Base-by-base conservation (phyloP, 2,329 filamentous ascomycete species). In the Davidsoniella eucalypti region DNA sequence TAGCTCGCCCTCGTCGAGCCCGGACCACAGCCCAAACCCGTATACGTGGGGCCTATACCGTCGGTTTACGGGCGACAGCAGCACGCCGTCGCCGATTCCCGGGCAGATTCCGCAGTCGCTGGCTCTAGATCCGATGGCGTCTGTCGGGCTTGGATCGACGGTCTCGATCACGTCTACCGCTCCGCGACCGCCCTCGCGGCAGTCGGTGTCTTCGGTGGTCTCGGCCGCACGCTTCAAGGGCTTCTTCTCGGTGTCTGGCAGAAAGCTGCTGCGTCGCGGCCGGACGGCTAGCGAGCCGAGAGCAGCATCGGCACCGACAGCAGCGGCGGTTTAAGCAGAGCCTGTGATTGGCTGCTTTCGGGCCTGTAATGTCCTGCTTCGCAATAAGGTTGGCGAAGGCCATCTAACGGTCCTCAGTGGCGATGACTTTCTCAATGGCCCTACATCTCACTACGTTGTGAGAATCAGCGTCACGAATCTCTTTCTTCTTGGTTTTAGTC, bases 381-480 rank as follows among this genome's bases (percentile, higher is more conserved):
- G 87, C 54, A 82, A 82, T 59, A 86, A 90, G 59, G 81, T 94
- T 56, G 88, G 88, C 29, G 86, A 80, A 58, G 84, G 80, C 37
- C 96, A 94, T 74, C 73, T 98, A 38, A 88, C 80, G 55, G 86
- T 84, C 12, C 69, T 96, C 47, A 83, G 84, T 54, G 88, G 45
- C 23, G 40, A 52, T 14, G 26, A 44, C 21, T 26, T 67, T 40
- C 80, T 77, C 76, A 71, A 78, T 54, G 26, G 26, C 6, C 57
- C 67, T 5, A 64, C 63, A 43, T 61, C 63, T 12, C 57, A n/a
- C n/a, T 33, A 9, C 29, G 12, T 33, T 10, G 12, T 33, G 8
- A 33, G 29, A 33, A 33, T 9, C 29, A 33, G 29, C 29, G 29
- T 33, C 12, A 33, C 29, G 29, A 33, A 10, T 33, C 9, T 29